These are phyloP conservation scores for Scutellaria galericulata DNA, from an alignment of 257 asterid species.

Conservation along the genomic window DNA sequence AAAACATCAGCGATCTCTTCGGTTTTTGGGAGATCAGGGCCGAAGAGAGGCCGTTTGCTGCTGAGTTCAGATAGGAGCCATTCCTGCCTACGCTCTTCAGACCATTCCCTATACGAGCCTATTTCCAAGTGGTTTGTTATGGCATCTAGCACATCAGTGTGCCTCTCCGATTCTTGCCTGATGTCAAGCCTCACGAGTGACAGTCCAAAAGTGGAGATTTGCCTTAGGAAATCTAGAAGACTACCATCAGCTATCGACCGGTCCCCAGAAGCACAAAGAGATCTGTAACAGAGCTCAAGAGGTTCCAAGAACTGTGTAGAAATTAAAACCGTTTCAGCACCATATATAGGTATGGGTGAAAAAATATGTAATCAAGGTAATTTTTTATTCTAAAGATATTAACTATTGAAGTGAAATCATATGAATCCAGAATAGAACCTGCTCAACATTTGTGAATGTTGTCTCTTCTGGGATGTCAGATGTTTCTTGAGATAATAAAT, in stretches of 20 bases:
- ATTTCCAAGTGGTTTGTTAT: slow-evolving; percentile 57
- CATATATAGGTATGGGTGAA: neutral
- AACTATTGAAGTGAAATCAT: too few relatives aligned
- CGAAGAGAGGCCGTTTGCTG: slow-evolving; percentile 71
- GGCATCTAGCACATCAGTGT: slow-evolving; percentile 66
- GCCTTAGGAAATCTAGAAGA: slow-evolving; percentile 70
- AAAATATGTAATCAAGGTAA: too few relatives aligned
- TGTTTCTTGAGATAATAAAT: slow-evolving; percentile 49
- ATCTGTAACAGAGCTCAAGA: slow-evolving; percentile 70
- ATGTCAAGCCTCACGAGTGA: slow-evolving; percentile 66
- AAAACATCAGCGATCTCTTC: slow-evolving; percentile 68
- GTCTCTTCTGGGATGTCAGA: slow-evolving; percentile 66
- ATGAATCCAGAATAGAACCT: slow-evolving; percentile 39
- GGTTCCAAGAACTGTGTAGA: slow-evolving; percentile 59
- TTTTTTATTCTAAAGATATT: too few relatives aligned
- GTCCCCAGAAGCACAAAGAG: slow-evolving; percentile 68
- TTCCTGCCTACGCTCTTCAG: slow-evolving; percentile 57
- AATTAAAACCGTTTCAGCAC: slow-evolving; percentile 12
- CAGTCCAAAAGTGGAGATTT: slow-evolving; percentile 69
- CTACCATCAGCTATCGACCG: slow-evolving; percentile 67
- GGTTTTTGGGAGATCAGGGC: slow-evolving; percentile 66
- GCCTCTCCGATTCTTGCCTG: slow-evolving; percentile 71
- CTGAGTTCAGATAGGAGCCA: slow-evolving; percentile 68
- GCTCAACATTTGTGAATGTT: slow-evolving; percentile 58
- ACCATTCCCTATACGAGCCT: slow-evolving; percentile 63